Conservation (phyloP, 2,329 filamentous ascomycete genomes). For the Zymoseptoria crescenta region DNA sequence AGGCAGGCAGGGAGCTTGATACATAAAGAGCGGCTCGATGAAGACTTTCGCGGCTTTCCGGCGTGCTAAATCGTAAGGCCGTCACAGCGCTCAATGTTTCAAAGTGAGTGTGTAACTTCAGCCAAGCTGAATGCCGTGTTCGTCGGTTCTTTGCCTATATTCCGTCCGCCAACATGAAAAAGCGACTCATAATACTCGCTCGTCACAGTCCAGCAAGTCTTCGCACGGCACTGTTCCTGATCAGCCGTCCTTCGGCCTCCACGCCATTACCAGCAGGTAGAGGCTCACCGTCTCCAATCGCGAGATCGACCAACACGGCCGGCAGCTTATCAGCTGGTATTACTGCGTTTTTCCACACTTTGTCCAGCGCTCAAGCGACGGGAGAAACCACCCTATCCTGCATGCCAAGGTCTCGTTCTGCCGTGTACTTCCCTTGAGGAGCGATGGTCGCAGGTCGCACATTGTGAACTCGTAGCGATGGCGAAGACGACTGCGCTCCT, state of each 20-base stretch:
- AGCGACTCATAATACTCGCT: too few species aligned
- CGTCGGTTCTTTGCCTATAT: too few species aligned
- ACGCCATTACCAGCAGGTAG: slow-evolving; percentile 31
- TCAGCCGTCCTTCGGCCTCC: slow-evolving; percentile 31
- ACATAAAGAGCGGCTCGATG: too few species aligned
- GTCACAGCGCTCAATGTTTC: too few species aligned
- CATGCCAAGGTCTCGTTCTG: slow-evolving; percentile 8
- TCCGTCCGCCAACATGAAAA: too few species aligned
- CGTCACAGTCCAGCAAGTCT: slow-evolving; percentile 27
- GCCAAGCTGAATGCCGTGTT: too few species aligned
- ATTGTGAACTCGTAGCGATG: slow-evolving; percentile 47
- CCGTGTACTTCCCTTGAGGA: slow-evolving; percentile 19
- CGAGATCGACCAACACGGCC: slow-evolving; percentile 42
- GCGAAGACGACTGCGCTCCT: slow-evolving; percentile 39
- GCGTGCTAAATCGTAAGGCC: too few species aligned
- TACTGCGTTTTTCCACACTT: slow-evolving; percentile 28
- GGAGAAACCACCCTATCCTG: slow-evolving; percentile 10
- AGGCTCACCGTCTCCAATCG: slow-evolving; percentile 39
- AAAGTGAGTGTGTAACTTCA: too few species aligned
- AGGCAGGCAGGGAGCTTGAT: too few species aligned
- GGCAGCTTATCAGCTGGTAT: slow-evolving; percentile 44
- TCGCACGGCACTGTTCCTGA: slow-evolving; percentile 36
- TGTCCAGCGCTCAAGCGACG: slow-evolving; percentile 17
- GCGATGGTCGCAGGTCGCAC: slow-evolving; percentile 57
- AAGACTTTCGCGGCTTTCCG: too few species aligned